Percentiles rank a stretch among this genome's conserved stretches.
Conservation (phyloP, 2,329 filamentous ascomycete genomes). For the Trichoderma cornu-damae region DNA sequence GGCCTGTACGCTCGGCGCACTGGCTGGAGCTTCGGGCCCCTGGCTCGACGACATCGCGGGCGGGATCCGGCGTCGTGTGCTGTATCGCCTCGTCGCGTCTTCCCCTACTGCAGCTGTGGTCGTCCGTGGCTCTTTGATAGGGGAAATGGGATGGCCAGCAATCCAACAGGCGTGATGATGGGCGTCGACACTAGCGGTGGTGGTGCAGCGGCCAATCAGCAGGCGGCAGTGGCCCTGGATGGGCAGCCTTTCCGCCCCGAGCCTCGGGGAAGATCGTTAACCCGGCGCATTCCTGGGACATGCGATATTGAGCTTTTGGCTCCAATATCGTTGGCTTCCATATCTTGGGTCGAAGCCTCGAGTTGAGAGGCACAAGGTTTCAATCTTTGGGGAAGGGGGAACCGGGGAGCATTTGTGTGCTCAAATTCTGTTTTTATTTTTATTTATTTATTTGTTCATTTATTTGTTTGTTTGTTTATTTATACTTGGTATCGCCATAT, state of each 20-base stretch:
- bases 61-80: slow-evolving; percentile 13
- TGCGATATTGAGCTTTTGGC: neutral
- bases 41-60: slow-evolving; percentile 35
- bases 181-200: slow-evolving; percentile 16
- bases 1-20: slow-evolving; percentile 27
- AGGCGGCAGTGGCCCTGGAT: slow-evolving; percentile 7
- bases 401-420: too few species aligned
- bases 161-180: slow-evolving; percentile 16
- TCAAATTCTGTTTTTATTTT: too few species aligned
- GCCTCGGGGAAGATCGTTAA: slow-evolving; percentile 29
- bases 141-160: slow-evolving; percentile 11
- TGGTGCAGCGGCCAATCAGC: slow-evolving; percentile 21
- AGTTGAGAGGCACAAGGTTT: neutral
- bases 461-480: too few species aligned
- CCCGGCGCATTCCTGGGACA: slow-evolving; percentile 26
- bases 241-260: slow-evolving; percentile 7
- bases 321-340: neutral
- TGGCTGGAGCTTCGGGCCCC: slow-evolving; percentile 33
- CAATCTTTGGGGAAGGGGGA: neutral
- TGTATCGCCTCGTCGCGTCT: slow-evolving; percentile 10
- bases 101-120: neutral
- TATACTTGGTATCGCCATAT: too few species aligned
- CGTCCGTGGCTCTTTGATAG: neutral
- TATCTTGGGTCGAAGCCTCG: neutral
- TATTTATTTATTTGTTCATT: too few species aligned